Base-by-base conservation (phyloP, 345 rosid genomes). In the Mangifera indica region DNA sequence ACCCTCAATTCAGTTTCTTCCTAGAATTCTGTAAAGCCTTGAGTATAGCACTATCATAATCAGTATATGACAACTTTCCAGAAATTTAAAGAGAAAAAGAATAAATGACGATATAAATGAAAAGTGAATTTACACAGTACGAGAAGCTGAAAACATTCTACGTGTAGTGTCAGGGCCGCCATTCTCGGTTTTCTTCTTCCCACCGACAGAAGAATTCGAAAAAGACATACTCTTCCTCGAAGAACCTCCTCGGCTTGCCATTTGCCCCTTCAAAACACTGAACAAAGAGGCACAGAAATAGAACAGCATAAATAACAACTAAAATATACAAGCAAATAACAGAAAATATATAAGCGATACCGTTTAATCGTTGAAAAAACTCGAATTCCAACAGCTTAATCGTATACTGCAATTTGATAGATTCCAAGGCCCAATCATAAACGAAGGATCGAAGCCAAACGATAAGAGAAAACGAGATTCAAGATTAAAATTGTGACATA, bases 171-270 rank as follows among this genome's bases (percentile, higher is more conserved):
- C 97, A 65, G 77, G 57, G 72, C 79, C 86, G 62, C 88, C 86
- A 45, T 80, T 83, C 1, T 91, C 93, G 68, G 83, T 29, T 71
- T 85, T 91, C 80, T 86, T 96, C 87, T 80, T 89, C 48, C 82
- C 84, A 40, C 68, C 76, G 24, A 70, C 42, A 9, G 90, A 85
- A 0, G 84, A 75, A 72, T 60, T 85, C 49, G 87, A 54, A 55
- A 81, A 37, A 51, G 97, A 82, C 60, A 82, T n/a, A 63, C 88
- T 89, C 67, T 80, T 87, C 80, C 97, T 84, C 32, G 93, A 85
- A 46, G 96, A 77, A 63, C 92, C 90, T 45, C 86, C 85, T 78
- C 88, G 93, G 81, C 87, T 86, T 6, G 93, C 85, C 99, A 96
- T 96, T 69, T 80, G 29, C 76, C 20, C 70, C 59, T 49, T 20